phyloP scores from a whole-genome alignment of 768 basidiomycete genomes.

The Gymnopilus dilepis region DNA sequence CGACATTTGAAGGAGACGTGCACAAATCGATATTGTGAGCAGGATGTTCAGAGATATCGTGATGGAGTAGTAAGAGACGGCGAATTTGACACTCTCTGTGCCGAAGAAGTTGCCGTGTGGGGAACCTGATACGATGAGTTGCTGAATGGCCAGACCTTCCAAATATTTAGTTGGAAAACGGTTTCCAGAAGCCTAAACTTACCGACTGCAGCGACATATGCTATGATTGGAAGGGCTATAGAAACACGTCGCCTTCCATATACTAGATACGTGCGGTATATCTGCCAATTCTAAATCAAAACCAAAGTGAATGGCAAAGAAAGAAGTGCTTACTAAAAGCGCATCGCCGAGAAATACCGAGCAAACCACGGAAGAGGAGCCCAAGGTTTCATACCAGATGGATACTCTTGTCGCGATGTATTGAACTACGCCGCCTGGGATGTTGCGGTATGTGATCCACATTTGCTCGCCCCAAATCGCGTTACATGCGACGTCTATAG shows the following conservation, averaged over 20 bases:
- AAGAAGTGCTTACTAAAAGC: conserved; percentile 25
- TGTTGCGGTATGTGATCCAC: conserved; percentile 34
- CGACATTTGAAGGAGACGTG: conserved; percentile 40
- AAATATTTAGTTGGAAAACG: not conserved
- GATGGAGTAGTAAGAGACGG: conserved; percentile 42
- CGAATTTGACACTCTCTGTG: conserved; percentile 40
- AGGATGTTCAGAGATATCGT: conserved; percentile 46
- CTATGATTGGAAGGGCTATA: conserved; percentile 27
- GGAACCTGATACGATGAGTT: conserved; percentile 39
- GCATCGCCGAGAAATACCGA: conserved; percentile 36
- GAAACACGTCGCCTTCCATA: conserved; percentile 26
- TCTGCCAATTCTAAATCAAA: conserved; percentile 16
- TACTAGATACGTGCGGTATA: conserved; percentile 34
- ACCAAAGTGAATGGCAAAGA: not conserved
- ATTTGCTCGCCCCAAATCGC: conserved; percentile 35
- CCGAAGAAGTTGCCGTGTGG: conserved; percentile 45
- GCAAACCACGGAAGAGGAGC: conserved; percentile 29
- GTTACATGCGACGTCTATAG: conserved; percentile 31
- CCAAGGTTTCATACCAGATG: conserved; percentile 35
- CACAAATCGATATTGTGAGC: conserved; percentile 44
- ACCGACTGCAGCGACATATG: conserved; percentile 33
- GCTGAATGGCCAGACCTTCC: conserved; percentile 39
- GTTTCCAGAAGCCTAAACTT: not conserved
- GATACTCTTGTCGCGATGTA: conserved; percentile 28
- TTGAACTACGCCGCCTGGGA: conserved; percentile 27